phyloP scores from a whole-genome alignment of 495 filamentous ascomycete species.

The Corynascus novoguineensis region DNA sequence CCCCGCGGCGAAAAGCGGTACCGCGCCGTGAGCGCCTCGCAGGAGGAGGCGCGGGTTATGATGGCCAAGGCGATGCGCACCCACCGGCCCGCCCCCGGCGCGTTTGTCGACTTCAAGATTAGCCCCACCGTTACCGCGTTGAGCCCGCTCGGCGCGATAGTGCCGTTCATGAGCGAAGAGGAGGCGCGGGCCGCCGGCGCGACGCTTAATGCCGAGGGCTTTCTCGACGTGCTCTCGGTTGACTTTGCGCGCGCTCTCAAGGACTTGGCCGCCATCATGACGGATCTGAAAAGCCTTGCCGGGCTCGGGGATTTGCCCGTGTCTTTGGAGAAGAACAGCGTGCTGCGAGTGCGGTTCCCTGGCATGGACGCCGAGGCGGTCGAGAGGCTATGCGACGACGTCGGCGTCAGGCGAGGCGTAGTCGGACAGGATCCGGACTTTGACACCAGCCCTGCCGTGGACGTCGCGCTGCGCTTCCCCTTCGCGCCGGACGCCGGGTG shows the following conservation, averaged over 20 bases:
- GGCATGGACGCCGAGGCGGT: slow-evolving; percentile 84
- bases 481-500: slow-evolving; percentile 60
- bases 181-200: slow-evolving; percentile 26
- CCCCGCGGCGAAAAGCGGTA: slow-evolving; percentile 70
- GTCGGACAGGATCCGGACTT: slow-evolving; percentile 76
- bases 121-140: slow-evolving; percentile 84
- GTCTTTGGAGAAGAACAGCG: slow-evolving; percentile 52
- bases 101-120: slow-evolving; percentile 76
- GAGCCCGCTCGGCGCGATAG: slow-evolving; percentile 50
- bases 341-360: slow-evolving; percentile 77
- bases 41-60: slow-evolving; percentile 62
- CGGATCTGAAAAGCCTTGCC: slow-evolving; percentile 72
- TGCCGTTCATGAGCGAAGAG: neutral
- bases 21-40: slow-evolving; percentile 59
- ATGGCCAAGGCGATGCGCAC: slow-evolving; percentile 40
- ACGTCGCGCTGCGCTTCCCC: slow-evolving; percentile 76
- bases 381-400: slow-evolving; percentile 76
- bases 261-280: slow-evolving; percentile 71
- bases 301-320: slow-evolving; percentile 79
- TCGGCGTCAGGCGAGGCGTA: slow-evolving; percentile 71
- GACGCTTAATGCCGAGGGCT: slow-evolving; percentile 68
- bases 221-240: slow-evolving; percentile 75
- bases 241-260: slow-evolving; percentile 87
- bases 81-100: slow-evolving; percentile 58
- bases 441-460: slow-evolving; percentile 51